Evolutionary conservation across 2,329 filamentous ascomycete species (phyloP), one percentile per base, ranked within the genome.

Genomic region (Fusarium proliferatum): DNA sequence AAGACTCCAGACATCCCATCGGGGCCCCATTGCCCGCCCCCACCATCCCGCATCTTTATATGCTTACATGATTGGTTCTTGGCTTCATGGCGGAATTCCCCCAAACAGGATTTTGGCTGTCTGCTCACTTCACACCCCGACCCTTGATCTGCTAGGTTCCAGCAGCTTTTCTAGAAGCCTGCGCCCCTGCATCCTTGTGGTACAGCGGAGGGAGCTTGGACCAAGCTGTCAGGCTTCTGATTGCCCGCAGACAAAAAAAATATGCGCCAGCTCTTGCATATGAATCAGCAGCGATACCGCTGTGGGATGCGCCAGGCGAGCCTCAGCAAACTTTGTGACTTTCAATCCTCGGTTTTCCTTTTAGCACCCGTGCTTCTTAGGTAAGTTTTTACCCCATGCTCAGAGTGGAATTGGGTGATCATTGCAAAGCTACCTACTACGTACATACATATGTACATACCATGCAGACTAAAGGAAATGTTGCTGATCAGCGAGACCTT

Each of bases 121-220:
- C 61, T 61, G 43, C 33, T 57, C 58, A 38, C 53, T 59, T 72
- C 49, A 74, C 72, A 66, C 71, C 72, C 69, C 42, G 55, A 68
- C 68, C 72, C 61, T 69, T 69, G 55, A 65, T 67, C 67, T 58
- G 64, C 58, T 74, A 56, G 69, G 67, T 76, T 78, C 77, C 71
- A 76, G 66, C 60, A 72, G 64, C 42, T 68, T 73, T 79, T 79
- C 77, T 79, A 79, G 77, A 79, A 79, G 74, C 74, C 68, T 73
- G 72, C 62, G 70, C 76, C 77, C 77, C 72, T 79, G 77, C 77
- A 78, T 78, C 62, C 53, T 53, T 55, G 59, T 26, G 28, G 42
- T 58, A 70, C 69, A 64, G 55, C 64, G 62, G 68, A 53, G 64
- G 71, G 48, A 79, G 77, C 77, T 79, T 72, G 77, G 77, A 68